Evolutionary conservation across 768 basidiomycete species (phyloP), one percentile per base, ranked within the genome.

Genomic region (Erythrobasidium yunnanense): DNA sequence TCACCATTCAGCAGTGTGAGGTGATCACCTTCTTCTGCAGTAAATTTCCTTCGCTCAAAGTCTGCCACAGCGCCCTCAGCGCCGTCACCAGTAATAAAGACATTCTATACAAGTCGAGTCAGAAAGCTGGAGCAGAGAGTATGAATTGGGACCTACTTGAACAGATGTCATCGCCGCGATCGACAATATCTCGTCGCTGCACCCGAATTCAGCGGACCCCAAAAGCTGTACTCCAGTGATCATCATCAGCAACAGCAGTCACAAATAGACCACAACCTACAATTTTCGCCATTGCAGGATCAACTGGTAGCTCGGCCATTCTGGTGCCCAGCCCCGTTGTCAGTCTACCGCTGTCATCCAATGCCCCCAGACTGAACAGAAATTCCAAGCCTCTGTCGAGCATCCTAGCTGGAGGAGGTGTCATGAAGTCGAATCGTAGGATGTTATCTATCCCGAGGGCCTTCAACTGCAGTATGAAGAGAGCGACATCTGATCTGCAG

Each of bases 21-120:
- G 75, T 99, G 95, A 74, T 99, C 95, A 73, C 95, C 95, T 82
- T 99, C 95, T 76, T 97, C 92, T 0, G 92, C 90, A 0, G 90
- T 97, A 72, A 97, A 97, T 75, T 97, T 97, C 65, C 95, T 79
- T 55, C 90, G 81, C 76, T 97, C 92, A 15, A 97, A 78, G 76
- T 97, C 93, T 2, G 87, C 90, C 32, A 90, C 75, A 1, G 90
- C 89, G 13, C 89, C 89, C 4, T 83, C 81, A 6, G 86, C 84
- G 4, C 90, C 91, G 1, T 90, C 88, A 2, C 87, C 85, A 62
- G 88, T 88, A 25, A 92, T 76, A 74, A 99, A 99, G 1, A 86
- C 84, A 71, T 96, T 90, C 89, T 95, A 66, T 15, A 1, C 6
- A 47, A 15, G 25, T 27, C 23, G 18, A 27, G 15, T 50, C 33